Evolutionary conservation across 768 basidiomycete species (phyloP), one percentile per base, ranked within the genome.

Genomic region (Phaeolepiota aurea): DNA sequence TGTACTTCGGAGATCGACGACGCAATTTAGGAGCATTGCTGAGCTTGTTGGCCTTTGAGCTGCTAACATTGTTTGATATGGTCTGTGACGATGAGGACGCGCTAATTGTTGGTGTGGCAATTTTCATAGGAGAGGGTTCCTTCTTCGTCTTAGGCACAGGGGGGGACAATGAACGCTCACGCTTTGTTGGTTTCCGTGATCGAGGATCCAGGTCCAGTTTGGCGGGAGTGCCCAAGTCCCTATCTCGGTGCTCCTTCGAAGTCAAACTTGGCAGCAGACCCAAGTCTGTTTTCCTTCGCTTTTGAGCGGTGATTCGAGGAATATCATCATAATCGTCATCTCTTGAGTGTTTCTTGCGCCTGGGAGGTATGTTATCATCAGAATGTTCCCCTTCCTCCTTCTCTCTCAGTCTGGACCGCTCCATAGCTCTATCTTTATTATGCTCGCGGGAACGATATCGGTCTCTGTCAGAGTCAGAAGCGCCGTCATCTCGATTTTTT

Each of bases 1-100:
- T 82, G 45, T 79, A 82, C 38, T 77, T 71, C 1, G 77, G 79
- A 2, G 78, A 75, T 32, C 60, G 66, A 33, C 81, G 76, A 33
- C 76, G 67, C 14, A 48, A 40, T 41, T 75, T 78, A 19, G 44
- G 12, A 30, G 32, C 32, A 3, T 45, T 48, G 37, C 28, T 40
- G 34, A 33, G 39, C 28, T 36, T 43, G 33, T 19, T 35, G 12
- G 9, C 15, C 14, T n/a, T 54, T 18, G 54, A 48, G 20, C 36
- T 37, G 11, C 21, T 44, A 13, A 37, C 32, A 39, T 37, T 19
- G 7, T 22, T 39, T 5, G 16, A 13, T 31, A 16, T 11, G 20
- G 9, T 44, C 31, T 52, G 51, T 3, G 51, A 41, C 5, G 50
- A 42, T 19, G 58, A 53, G 7, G 53, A 51, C 12, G 46, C 42